phyloP scores from a whole-genome alignment of 2,329 filamentous ascomycete species.

The Neofusicoccum laricinum region DNA sequence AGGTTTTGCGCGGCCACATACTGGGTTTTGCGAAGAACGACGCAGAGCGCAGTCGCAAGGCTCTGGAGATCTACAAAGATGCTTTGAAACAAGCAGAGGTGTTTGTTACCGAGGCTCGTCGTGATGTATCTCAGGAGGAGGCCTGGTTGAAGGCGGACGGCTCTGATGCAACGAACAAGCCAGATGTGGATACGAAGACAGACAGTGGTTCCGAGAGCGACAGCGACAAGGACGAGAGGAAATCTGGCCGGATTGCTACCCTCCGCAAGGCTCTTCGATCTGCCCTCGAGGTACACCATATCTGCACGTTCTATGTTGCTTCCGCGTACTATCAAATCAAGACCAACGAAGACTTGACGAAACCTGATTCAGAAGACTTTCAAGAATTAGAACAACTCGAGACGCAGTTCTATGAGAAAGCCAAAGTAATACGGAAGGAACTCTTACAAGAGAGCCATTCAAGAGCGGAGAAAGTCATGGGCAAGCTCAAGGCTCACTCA shows the following conservation, averaged over 20 bases:
- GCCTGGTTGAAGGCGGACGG: slow-evolving; percentile 31
- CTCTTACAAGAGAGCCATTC: slow-evolving; percentile 61
- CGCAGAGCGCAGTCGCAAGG: slow-evolving; percentile 55
- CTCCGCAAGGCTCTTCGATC: slow-evolving; percentile 65
- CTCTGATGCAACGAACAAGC: slow-evolving; percentile 30
- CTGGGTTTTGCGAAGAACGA: slow-evolving; percentile 68
- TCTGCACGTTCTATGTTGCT: slow-evolving; percentile 78
- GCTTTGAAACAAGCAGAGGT: slow-evolving; percentile 39
- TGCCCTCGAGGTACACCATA: slow-evolving; percentile 77
- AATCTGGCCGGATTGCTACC: slow-evolving; percentile 51
- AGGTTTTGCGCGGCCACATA: slow-evolving; percentile 71
- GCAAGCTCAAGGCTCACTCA: slow-evolving; percentile 44
- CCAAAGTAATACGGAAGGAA: slow-evolving; percentile 74
- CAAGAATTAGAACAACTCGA: slow-evolving; percentile 67
- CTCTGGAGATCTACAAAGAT: slow-evolving; percentile 67
- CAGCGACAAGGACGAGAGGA: slow-evolving; percentile 34
- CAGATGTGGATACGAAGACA: not conserved
- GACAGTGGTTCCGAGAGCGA: slow-evolving; percentile 30
- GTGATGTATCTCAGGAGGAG: slow-evolving; percentile 56
- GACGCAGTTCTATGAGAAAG: slow-evolving; percentile 69
- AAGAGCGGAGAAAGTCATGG: slow-evolving; percentile 65
- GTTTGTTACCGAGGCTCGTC: slow-evolving; percentile 63
- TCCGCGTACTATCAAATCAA: slow-evolving; percentile 85
- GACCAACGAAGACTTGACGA: slow-evolving; percentile 61
- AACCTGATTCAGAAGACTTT: slow-evolving; percentile 66